Evolutionary conservation across 805 yeast species (phyloP).

Genomic region (Dipodascus geniculatus): DNA sequence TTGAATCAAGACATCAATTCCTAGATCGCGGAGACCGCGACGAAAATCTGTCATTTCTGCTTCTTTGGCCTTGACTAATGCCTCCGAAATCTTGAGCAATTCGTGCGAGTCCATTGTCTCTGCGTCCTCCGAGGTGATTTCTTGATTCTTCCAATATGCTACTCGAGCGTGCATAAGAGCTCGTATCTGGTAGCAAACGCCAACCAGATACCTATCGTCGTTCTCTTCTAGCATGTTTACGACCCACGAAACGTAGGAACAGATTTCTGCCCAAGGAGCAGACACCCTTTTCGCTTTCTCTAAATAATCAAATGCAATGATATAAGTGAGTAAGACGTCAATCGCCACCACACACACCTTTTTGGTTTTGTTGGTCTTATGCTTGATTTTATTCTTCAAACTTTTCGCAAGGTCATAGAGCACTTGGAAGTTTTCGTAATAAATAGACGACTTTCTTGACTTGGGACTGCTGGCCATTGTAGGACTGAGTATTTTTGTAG

Average conservation of each 20-base stretch:
- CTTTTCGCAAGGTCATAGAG: constrained; percentile 28
- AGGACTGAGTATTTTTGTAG: not conserved
- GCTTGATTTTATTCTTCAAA: constrained; percentile 29
- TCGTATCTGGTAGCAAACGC: constrained; percentile 21
- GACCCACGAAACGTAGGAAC: constrained; percentile 23
- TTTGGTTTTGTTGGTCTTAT: constrained; percentile 21
- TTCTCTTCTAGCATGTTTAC: constrained; percentile 11
- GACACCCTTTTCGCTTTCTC: constrained; percentile 23
- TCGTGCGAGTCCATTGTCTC: not conserved
- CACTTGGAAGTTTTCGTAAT: not conserved
- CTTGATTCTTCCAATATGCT: constrained; percentile 9
- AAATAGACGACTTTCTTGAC: not conserved
- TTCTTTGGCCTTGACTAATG: constrained; percentile 8
- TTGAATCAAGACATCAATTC: constrained; percentile 10
- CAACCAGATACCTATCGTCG: constrained; percentile 15
- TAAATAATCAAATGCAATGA: constrained; percentile 29
- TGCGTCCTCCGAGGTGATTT: constrained; percentile 5
- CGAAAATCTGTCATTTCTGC: constrained; percentile 19
- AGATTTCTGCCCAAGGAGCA: constrained; percentile 26
- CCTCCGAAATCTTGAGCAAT: not conserved
- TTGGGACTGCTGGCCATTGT: not conserved
- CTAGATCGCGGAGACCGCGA: constrained; percentile 18
- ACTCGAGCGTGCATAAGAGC: constrained; percentile 22
- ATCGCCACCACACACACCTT: constrained; percentile 26
- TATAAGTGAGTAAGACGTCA: constrained; percentile 31